A percentile compares a stretch with the other conserved stretches of the same genome.
phyloP scores from a whole-genome alignment of 2,329 filamentous ascomycete species.

The Aureobasidium mangrovei region DNA sequence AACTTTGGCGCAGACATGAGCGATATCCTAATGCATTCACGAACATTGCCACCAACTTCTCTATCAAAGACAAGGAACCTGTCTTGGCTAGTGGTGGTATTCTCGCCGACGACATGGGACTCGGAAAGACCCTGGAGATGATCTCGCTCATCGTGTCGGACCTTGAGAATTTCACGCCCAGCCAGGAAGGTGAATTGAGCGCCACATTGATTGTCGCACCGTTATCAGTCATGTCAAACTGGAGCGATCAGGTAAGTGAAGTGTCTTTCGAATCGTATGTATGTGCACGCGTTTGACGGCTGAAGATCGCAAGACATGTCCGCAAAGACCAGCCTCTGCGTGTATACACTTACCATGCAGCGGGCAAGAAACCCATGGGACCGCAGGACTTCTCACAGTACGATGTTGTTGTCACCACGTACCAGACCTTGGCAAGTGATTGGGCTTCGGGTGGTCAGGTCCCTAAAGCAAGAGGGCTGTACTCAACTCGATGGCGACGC shows the following conservation, averaged over 20 bases:
- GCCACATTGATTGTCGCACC: constrained; percentile 77
- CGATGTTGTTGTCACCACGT: constrained; percentile 76
- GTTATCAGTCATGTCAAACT: constrained; percentile 83
- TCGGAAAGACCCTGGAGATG: constrained; percentile 81
- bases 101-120: constrained; percentile 84
- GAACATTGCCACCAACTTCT: constrained; percentile 65
- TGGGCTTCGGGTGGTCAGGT: constrained; percentile 35
- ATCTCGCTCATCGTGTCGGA: constrained; percentile 68
- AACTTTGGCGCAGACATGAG: constrained; percentile 61
- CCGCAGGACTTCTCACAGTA: constrained; percentile 52
- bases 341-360: constrained; percentile 67
- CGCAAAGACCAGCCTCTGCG: constrained; percentile 52
- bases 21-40: constrained; percentile 41
- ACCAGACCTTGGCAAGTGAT: constrained; percentile 65
- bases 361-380: constrained; percentile 46
- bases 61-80: constrained; percentile 46
- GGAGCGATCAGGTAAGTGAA: constrained; percentile 54
- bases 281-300: neutral
- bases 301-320: constrained; percentile 57
- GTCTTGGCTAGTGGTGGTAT: constrained; percentile 70
- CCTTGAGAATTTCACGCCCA: constrained; percentile 17
- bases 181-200: constrained; percentile 24
- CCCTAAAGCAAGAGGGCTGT: constrained; percentile 42
- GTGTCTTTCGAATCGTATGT: too few relatives aligned
- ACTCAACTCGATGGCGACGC: constrained; percentile 64